Evolutionary conservation across 495 filamentous ascomycete species (phyloP), one percentile per base, ranked within the genome.

Genomic region (Penicillium coprophilum): DNA sequence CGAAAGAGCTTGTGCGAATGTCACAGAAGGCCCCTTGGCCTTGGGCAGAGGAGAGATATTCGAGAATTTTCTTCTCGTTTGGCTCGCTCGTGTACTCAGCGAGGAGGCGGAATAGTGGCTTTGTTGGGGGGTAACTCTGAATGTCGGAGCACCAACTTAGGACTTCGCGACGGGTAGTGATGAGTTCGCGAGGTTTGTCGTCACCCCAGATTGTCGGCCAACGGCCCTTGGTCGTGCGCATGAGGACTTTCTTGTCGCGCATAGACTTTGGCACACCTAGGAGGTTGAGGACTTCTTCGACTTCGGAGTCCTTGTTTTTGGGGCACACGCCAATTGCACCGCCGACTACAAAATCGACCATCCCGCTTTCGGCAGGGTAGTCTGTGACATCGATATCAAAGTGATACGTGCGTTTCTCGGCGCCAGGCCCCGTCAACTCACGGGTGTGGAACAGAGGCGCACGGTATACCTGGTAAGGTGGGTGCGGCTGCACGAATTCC

Each of bases 151-250:
- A 96, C 94, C 94, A 98, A 47, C 88, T 96, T 24, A 98, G 77
- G 17, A 98, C 77, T 69, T 96, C 94, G 10, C 94, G 80, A 13
- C 94, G 84, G 1, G 93, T 97, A 2, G 93, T 96, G 46, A 89
- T 79, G 20, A 98, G 71, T 60, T 92, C 85, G 39, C 95, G 81
- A 2, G 93, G 70, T 64, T 89, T 65, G 28, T 97, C 92, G n/a
- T 94, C 88, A 20, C 92, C 93, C 94, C 95, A 98, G 44, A 98
- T 94, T 10, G 94, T 97, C 2, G 94, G 94, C 94, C 94, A 98
- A 9, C 94, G 80, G 15, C 95, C 95, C 32, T 78, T 81, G 21
- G 78, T 82, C 3, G 94, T 98, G 61, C 84, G 82, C 38, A 97
- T 73, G 13, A 85, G 73, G 21, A 96, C 80, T 15, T 87, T 86